Evolutionary conservation across 768 basidiomycete genomes (phyloP).

Genomic region (Rhodosporidiobolus sp.): DNA sequence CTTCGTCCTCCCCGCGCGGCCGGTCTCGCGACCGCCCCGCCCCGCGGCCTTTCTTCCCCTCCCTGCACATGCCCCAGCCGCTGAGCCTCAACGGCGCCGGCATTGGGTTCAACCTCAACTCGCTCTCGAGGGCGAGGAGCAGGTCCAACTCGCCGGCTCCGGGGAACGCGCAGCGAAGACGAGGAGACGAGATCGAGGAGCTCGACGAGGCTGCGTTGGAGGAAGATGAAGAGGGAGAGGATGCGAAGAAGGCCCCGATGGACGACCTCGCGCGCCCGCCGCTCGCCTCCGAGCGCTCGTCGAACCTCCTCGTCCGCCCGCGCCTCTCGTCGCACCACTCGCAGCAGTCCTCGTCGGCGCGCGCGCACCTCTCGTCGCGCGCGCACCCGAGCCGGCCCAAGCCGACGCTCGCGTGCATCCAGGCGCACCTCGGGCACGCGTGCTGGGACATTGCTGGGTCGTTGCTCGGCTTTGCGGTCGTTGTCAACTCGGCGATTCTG

Average conservation of each 20-base stretch:
- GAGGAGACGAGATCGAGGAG: neutral
- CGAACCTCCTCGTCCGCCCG: neutral
- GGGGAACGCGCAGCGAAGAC: no score
- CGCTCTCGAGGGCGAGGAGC: neutral
- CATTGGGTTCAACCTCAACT: slow-evolving; percentile 11
- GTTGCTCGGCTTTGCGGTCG: slow-evolving; percentile 76
- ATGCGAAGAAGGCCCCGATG: neutral
- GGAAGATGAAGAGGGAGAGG: neutral
- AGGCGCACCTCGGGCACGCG: slow-evolving; percentile 61
- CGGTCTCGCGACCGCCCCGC: slow-evolving; percentile 10
- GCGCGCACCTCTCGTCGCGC: neutral
- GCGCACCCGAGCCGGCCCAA: slow-evolving; percentile 47
- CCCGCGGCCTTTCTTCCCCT: slow-evolving; percentile 16
- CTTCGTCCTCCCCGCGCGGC: neutral
- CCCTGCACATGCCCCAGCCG: slow-evolving; percentile 40
- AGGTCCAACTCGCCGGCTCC: neutral
- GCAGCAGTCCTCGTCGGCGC: neutral
- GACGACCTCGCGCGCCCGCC: slow-evolving; percentile 8
- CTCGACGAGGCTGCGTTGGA: neutral
- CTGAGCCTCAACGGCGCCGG: slow-evolving; percentile 12
- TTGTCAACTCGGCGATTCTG: slow-evolving; percentile 67
- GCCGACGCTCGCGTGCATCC: slow-evolving; percentile 59
- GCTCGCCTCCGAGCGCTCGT: neutral
- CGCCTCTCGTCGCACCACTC: neutral
- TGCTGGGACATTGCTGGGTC: slow-evolving; percentile 62